phyloP scores from a whole-genome alignment of 2,329 filamentous ascomycete genomes.

The Exophiala dermatitidis region DNA sequence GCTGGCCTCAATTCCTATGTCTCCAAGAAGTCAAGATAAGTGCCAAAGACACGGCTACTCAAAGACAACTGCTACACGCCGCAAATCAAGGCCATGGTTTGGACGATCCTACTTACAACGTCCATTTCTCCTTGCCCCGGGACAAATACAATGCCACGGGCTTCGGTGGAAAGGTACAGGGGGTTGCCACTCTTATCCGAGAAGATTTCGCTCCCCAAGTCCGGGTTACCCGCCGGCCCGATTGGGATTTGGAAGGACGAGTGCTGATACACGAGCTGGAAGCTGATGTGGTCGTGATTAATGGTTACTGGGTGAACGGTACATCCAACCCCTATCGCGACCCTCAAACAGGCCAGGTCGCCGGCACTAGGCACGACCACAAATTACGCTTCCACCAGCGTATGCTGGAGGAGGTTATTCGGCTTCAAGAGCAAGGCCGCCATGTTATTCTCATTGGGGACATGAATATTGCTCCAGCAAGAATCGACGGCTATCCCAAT shows the following conservation, averaged over 20 bases:
- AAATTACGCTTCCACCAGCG: conserved; percentile 45
- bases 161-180: conserved; percentile 47
- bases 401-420: conserved; percentile 41
- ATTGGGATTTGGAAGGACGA: conserved; percentile 49
- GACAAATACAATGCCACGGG: conserved; percentile 47
- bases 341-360: conserved; percentile 36
- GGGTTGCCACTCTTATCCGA: conserved; percentile 46
- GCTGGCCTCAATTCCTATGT: conserved; percentile 41
- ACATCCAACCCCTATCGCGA: conserved; percentile 36
- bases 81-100: conserved; percentile 28
- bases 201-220: conserved; percentile 35
- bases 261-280: conserved; percentile 36
- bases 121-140: conserved; percentile 43
- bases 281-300: conserved; percentile 35
- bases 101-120: conserved; percentile 35
- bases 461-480: conserved; percentile 44
- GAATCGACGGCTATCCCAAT: conserved; percentile 43
- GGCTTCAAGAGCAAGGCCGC: conserved; percentile 38
- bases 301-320: conserved; percentile 50
- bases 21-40: conserved; percentile 48
- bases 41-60: conserved; percentile 34
- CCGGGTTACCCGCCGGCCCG: conserved; percentile 36
- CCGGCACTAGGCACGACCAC: conserved; percentile 45
- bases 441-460: conserved; percentile 46
- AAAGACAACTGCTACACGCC: conserved; percentile 36